Percentiles rank a stretch among this genome's conserved stretches.
Evolutionary conservation across 192 early-diverging fungal species (phyloP).

Genomic region (Podila horticola): DNA sequence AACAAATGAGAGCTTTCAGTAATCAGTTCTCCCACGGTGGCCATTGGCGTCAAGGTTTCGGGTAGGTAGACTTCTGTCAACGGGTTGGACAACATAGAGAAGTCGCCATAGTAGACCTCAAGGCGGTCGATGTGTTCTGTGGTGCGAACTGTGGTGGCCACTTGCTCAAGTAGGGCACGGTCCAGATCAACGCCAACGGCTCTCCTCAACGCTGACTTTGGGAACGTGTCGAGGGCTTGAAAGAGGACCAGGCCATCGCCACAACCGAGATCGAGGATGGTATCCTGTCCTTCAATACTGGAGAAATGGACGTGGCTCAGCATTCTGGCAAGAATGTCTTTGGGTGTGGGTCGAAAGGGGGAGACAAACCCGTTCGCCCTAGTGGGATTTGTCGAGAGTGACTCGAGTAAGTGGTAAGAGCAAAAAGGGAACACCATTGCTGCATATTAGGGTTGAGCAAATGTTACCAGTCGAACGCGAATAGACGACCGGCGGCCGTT

Average conservation of each 20-base stretch:
- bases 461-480: conserved; percentile 34
- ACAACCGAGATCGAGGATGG: conserved; percentile 28
- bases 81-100: conserved; percentile 6
- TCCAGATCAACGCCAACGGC: conserved; percentile 42
- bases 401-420: background rate
- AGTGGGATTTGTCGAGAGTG: too few relatives aligned
- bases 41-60: background rate
- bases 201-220: conserved; percentile 11
- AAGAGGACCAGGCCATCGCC: conserved; percentile 37
- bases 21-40: conserved; percentile 17
- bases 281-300: background rate
- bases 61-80: conserved; percentile 8
- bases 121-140: conserved; percentile 1
- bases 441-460: too few relatives aligned
- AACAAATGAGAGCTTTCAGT: conserved; percentile 25
- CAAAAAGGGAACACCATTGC: background rate
- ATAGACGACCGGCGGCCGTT: conserved; percentile 11
- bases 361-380: conserved; percentile 44
- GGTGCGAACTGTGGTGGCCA: conserved; percentile 3
- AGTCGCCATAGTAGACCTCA: conserved; percentile 40
- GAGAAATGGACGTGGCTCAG: conserved; percentile 23
- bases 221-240: conserved; percentile 34
- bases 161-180: conserved; percentile 15
- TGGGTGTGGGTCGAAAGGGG: conserved; percentile 32
- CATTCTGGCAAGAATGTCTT: conserved; percentile 23